These are phyloP conservation scores for Ichthyophonus hoferi DNA, from an alignment of 208 protist species.

Conservation along the genomic window DNA sequence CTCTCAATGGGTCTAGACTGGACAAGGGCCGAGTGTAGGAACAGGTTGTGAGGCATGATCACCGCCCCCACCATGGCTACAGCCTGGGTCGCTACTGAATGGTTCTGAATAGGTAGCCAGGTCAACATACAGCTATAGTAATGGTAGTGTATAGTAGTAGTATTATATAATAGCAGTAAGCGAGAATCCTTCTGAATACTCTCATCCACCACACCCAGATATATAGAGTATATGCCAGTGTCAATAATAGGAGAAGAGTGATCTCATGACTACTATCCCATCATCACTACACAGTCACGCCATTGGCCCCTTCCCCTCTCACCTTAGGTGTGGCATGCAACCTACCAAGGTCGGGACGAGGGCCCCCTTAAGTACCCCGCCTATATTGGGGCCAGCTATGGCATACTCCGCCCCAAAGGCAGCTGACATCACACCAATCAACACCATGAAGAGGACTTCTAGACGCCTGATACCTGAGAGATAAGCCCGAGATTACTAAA, in stretches of 20 bases:
- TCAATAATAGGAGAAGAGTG: no score
- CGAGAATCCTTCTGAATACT: no score
- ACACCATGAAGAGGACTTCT: conserved; percentile 1
- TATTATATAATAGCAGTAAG: no score
- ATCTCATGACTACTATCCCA: no score
- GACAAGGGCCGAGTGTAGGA: conserved; percentile 70
- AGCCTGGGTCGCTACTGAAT: conserved; percentile 29
- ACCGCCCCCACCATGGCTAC: conserved; percentile 69
- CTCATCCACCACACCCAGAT: no score
- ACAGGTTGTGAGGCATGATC: conserved; percentile 77
- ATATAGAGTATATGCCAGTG: no score
- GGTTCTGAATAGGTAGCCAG: neutral
- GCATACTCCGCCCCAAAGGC: conserved; percentile 14
- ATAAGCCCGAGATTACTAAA: no score
- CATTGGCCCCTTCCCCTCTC: no score
- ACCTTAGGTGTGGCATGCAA: neutral
- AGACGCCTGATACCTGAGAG: conserved; percentile 13
- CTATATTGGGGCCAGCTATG: neutral
- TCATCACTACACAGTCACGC: no score
- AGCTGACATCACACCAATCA: conserved; percentile 9
- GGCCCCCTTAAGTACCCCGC: conserved; percentile 45
- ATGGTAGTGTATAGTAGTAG: no score
- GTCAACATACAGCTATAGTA: no score
- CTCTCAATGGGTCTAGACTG: conserved; percentile 43
- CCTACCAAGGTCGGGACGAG: conserved; percentile 41